These are phyloP conservation scores for Podila epicladia DNA, from an alignment of 192 early-diverging fungal genomes.

Conservation along the genomic window DNA sequence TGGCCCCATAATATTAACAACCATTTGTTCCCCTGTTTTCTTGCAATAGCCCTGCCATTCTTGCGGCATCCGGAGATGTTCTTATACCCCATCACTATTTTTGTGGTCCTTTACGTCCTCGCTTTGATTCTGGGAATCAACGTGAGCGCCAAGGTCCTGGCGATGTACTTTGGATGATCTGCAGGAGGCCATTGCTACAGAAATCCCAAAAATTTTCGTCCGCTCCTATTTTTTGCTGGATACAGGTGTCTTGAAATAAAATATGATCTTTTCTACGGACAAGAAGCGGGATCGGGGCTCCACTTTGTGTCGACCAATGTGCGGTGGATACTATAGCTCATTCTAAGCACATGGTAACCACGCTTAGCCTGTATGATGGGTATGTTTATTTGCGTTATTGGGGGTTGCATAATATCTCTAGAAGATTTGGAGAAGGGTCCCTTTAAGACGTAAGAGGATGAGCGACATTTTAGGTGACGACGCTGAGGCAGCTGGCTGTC, in stretches of 20 bases:
- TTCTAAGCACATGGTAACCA: too few relatives aligned
- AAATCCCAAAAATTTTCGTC: background rate
- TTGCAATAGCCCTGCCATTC: slow-evolving; percentile 88
- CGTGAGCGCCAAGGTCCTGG: slow-evolving; percentile 77
- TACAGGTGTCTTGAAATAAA: too few relatives aligned
- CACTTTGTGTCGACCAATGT: too few relatives aligned
- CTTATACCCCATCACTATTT: slow-evolving; percentile 85
- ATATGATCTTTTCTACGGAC: too few relatives aligned
- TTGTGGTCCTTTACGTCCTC: slow-evolving; percentile 65
- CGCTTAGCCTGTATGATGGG: too few relatives aligned
- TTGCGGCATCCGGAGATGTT: slow-evolving; percentile 89
- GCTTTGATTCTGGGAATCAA: slow-evolving; percentile 79
- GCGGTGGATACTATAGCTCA: too few relatives aligned
- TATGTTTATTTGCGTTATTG: too few relatives aligned
- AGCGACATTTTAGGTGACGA: background rate
- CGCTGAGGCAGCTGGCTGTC: background rate
- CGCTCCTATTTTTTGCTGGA: background rate
- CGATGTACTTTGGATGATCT: slow-evolving; percentile 76
- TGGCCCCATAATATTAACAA: background rate
- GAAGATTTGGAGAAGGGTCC: background rate
- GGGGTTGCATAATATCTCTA: background rate
- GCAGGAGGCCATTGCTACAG: background rate
- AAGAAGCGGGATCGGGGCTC: too few relatives aligned
- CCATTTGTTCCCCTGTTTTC: slow-evolving; percentile 7
- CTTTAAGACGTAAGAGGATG: too few relatives aligned